Evolutionary conservation across 2,329 filamentous ascomycete species (phyloP).

Genomic region (Dactylellina drechsleri): DNA sequence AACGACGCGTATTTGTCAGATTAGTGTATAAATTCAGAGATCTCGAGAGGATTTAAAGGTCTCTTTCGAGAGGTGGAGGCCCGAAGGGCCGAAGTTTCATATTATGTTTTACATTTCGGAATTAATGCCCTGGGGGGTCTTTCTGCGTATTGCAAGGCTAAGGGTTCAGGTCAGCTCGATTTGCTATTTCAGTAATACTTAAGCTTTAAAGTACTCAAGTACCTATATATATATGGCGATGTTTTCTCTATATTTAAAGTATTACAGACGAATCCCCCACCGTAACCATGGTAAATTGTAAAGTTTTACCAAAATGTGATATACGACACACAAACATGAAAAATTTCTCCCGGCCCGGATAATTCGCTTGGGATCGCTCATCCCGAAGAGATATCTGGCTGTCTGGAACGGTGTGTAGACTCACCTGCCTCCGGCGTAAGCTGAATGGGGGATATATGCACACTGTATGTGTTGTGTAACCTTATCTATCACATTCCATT

Average conservation of each 20-base stretch:
- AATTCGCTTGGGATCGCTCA: neutral
- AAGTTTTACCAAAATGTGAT: no score
- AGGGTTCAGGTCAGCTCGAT: no score
- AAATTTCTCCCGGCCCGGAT: neutral
- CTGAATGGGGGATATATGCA: constrained; percentile 47
- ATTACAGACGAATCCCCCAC: no score
- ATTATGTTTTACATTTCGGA: no score
- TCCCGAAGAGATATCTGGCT: neutral
- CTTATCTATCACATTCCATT: constrained; percentile 32
- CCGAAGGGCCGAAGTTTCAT: constrained; percentile 13
- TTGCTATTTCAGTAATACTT: no score
- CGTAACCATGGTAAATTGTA: no score
- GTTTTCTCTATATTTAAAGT: no score
- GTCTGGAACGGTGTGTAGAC: neutral
- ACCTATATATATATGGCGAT: no score
- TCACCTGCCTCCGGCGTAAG: constrained; percentile 15
- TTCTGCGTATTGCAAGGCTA: no score
- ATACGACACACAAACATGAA: neutral
- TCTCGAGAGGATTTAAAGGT: neutral
- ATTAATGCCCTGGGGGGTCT: no score
- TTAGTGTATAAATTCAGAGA: constrained; percentile 28
- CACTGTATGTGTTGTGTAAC: constrained; percentile 54
- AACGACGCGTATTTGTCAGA: constrained; percentile 16
- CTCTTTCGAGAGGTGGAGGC: neutral
- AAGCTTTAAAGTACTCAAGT: no score